These are phyloP conservation scores for Suillus americanus DNA, from an alignment of 768 basidiomycete species.

Conservation along the genomic window DNA sequence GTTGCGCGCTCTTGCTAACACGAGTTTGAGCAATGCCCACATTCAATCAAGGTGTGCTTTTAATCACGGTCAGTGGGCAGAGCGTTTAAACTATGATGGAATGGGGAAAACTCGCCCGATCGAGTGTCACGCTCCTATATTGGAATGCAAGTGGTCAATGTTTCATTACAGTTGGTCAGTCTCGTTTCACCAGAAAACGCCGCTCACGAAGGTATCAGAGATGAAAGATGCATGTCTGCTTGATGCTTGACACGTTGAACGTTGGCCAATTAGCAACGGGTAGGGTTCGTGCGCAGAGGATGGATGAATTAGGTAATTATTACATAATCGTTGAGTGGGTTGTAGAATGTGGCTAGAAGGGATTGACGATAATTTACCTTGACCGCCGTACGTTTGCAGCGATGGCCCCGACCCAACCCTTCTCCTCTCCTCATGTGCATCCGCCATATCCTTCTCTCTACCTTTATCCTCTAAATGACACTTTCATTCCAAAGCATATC, in stretches of 20 bases:
- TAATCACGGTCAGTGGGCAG: not conserved
- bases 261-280: not conserved
- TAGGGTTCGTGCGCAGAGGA: constrained; percentile 2
- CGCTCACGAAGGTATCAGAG: not conserved
- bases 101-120: not conserved
- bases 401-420: constrained; percentile 34
- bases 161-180: not conserved
- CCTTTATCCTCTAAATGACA: constrained; percentile 92
- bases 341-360: not conserved
- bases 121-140: not conserved
- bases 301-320: not conserved
- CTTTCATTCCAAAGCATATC: constrained; percentile 93
- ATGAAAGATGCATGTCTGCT: not conserved
- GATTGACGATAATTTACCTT: constrained; percentile 5
- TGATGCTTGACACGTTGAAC: not conserved
- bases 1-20: not conserved
- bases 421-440: constrained; percentile 29
- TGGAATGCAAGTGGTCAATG: not conserved
- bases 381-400: constrained; percentile 12
- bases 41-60: not conserved
- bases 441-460: constrained; percentile 47
- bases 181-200: not conserved
- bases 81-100: not conserved
- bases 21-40: not conserved
- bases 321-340: constrained; percentile 5